These are phyloP conservation scores for Hansenula lynferdii DNA, from an alignment of 1,139 yeast genomes.

Conservation along the genomic window DNA sequence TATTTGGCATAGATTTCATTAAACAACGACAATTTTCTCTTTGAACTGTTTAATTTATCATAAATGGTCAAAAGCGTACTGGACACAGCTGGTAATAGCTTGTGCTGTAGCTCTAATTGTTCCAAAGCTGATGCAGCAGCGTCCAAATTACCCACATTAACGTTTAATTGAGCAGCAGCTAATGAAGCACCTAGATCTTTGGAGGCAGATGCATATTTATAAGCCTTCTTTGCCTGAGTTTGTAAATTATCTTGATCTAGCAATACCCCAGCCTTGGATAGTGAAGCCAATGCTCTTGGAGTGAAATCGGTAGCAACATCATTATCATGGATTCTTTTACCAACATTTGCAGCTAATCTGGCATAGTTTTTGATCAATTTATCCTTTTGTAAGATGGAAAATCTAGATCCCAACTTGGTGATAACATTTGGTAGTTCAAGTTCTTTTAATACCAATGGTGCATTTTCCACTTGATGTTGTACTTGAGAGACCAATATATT, in stretches of 20 bases:
- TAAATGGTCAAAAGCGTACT: conserved; percentile 44
- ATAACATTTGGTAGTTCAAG: conserved; percentile 22
- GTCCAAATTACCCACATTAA: conserved; percentile 34
- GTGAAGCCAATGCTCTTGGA: conserved; percentile 5
- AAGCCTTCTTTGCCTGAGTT: conserved; percentile 26
- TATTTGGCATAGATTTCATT: conserved; percentile 24
- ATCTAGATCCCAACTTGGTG: conserved; percentile 15
- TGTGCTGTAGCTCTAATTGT: conserved; percentile 24
- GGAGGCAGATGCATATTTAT: conserved; percentile 23
- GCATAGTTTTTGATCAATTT: conserved; percentile 16
- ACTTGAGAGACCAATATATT: conserved; percentile 25
- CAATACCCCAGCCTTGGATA: conserved; percentile 13
- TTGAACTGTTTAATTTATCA: conserved; percentile 32
- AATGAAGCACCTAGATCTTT: conserved; percentile 33
- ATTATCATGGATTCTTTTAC: conserved; percentile 9
- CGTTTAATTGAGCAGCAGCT: conserved; percentile 42
- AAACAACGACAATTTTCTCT: conserved; percentile 24
- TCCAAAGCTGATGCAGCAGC: conserved; percentile 44
- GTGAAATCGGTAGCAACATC: conserved; percentile 10
- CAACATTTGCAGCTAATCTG: conserved; percentile 14
- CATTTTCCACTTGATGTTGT: conserved; percentile 19
- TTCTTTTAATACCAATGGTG: conserved; percentile 27
- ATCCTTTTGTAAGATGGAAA: conserved; percentile 16
- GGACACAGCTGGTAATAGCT: conserved; percentile 36
- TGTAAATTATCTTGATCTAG: conserved; percentile 11